phyloP scores from a whole-genome alignment of 768 basidiomycete genomes.

The Tylopilus intermedius region DNA sequence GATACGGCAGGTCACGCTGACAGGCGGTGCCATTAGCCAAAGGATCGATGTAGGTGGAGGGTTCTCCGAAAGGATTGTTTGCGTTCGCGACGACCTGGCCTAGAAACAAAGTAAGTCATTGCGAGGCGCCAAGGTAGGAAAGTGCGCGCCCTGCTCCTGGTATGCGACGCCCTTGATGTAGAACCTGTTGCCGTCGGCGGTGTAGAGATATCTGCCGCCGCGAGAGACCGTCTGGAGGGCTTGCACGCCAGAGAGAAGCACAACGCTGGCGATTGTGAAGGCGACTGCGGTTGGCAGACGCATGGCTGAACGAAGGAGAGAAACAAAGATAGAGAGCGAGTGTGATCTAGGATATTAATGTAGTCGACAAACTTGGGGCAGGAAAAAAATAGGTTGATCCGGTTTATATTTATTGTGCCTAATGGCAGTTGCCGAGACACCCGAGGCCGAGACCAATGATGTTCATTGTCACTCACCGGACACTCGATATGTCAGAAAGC shows the following conservation, averaged over 20 bases:
- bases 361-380: neutral
- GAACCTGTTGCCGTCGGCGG: slow-evolving; percentile 68
- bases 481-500: slow-evolving; percentile 12
- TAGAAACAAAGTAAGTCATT: slow-evolving; percentile 13
- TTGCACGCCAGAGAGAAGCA: slow-evolving; percentile 43
- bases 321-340: slow-evolving; percentile 4
- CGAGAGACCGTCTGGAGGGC: slow-evolving; percentile 69
- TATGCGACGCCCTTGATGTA: slow-evolving; percentile 88
- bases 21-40: slow-evolving; percentile 65
- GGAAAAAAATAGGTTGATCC: neutral
- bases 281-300: slow-evolving; percentile 19
- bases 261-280: slow-evolving; percentile 36
- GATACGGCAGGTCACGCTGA: slow-evolving; percentile 71
- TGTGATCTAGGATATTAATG: neutral
- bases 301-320: slow-evolving; percentile 21
- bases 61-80: slow-evolving; percentile 64
- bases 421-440: neutral
- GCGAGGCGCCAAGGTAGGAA: neutral
- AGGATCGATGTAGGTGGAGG: slow-evolving; percentile 76
- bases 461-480: too few species aligned
- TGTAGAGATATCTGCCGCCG: slow-evolving; percentile 77
- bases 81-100: slow-evolving; percentile 37
- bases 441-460: too few species aligned
- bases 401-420: neutral
- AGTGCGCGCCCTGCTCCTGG: slow-evolving; percentile 64